Base-by-base conservation (phyloP, 768 basidiomycete species). In the Suillus alpinus region DNA sequence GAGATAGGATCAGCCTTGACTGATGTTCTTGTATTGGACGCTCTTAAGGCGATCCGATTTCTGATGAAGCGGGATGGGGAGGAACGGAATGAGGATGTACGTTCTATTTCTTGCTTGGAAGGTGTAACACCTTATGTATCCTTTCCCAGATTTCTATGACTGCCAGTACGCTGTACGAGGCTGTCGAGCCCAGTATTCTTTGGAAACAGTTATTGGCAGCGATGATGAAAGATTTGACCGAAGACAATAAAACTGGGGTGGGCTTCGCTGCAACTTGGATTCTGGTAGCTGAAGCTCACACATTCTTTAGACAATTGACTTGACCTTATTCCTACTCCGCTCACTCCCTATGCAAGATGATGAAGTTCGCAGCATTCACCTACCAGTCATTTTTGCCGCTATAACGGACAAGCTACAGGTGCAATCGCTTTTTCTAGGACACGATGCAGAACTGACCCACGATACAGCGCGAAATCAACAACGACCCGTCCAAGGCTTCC, bases 1-100 rank as follows among this genome's bases (percentile, higher is more conserved):
- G 97, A 98, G 72, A 89, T 98, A 49, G 96, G 96, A 5, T 84
- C 83, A 8, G 80, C 83, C 0, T 73, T 99, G 31, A 94, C 94
- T 0, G 89, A 94, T 43, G 80, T 78, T 6, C 76, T 98, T 56
- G 84, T 92, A 12, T 85, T 91, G 66, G 92, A 96, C 65, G 81
- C 92, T 0, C 86, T 98, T 67, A 86, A 81, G 56, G 86, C 91
- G 2, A 78, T 97, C 55, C 85, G 84, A 70, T 69, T 77, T 18
- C 77, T 85, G 18, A 72, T 86, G 49, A 78, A 84, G 39, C 76
- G 80, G 7, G 78, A 82, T 44, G 73, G 80, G 16, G 86, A 88
- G 47, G 73, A 77, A 55, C 75, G 74, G 6, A 55, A 55, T 50
- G 85, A 86, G 72, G 90, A 92, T 72, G 90, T 91, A 67, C 41